Evolutionary conservation across 1,139 yeast genomes (phyloP), one percentile per base, ranked within the genome.

Genomic region (Geotrichum aggregatum): DNA sequence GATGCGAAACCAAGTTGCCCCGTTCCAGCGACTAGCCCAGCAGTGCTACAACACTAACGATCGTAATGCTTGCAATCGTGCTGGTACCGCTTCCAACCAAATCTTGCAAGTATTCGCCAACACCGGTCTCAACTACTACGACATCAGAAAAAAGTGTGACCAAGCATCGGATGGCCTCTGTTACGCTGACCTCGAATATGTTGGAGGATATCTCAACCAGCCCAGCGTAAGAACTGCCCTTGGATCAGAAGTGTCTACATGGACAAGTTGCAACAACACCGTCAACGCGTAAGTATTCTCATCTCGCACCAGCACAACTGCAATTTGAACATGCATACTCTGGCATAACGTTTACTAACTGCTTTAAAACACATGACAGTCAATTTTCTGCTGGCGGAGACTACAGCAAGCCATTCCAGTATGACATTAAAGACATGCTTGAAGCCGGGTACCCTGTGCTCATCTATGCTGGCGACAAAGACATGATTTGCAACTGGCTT

Each of bases 391-490:
- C 76, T 44, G 68, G 77, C 19, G 87, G 87, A 41, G 94, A 85
- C 67, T 80, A 76, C 61, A 69, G 76, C 58, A 78, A 75, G 64
- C 89, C 91, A 2, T 83, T 79, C 76, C 85, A 82, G 58, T 77
- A 76, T 41, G 77, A 73, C 55, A 80, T 85, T 21, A 73, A 80
- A 1, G 79, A 78, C 56, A 69, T 84, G 50, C 71, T 84, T 53
- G 83, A 84, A 49, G 66, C 72, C 54, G 80, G 76, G 4, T 67
- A 86, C 49, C 95, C 95, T 11, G 87, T 86, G 8, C 76, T 87
- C 64, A 76, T 87, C 56, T 87, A 87, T 64, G 95, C 95, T 13
- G 96, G 96, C 61, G 95, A 87, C 69, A 86, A 86, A 70, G 96
- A 87, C 69, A 87, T 79, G 68, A 87, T 87, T 60, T 87, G 95